A percentile compares a stretch with the other conserved stretches of the same genome.
phyloP scores from a whole-genome alignment of 2,329 filamentous ascomycete genomes.

The Scedosporium minutisporum region DNA sequence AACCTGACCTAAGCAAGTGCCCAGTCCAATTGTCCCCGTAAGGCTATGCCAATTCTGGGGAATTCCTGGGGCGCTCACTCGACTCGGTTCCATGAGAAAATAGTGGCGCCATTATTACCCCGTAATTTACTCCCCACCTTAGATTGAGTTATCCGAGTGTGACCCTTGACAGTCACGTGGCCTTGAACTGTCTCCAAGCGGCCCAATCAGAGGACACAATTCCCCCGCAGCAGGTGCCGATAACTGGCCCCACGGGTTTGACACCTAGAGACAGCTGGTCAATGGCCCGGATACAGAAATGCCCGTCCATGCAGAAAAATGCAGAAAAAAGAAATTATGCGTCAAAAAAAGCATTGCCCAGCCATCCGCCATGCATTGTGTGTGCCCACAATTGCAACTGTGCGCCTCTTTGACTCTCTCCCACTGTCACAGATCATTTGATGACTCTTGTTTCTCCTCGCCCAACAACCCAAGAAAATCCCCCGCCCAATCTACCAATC shows the following conservation, averaged over 20 bases:
- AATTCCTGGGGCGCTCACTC: neutral
- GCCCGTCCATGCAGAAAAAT: too few relatives aligned
- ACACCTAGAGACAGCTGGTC: neutral
- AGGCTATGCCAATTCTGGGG: neutral
- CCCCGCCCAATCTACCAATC: neutral
- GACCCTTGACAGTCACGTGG: neutral
- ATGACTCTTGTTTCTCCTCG: neutral
- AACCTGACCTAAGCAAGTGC: neutral
- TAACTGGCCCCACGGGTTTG: neutral
- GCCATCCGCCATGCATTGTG: neutral
- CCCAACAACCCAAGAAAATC: neutral
- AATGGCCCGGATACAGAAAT: neutral
- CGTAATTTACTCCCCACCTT: neutral
- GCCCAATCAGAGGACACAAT: neutral
- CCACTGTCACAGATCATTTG: neutral
- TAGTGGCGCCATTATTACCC: neutral
- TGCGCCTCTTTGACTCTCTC: neutral
- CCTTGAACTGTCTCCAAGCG: neutral
- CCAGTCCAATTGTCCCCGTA: too few relatives aligned
- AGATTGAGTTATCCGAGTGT: neutral
- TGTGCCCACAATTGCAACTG: neutral
- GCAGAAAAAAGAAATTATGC: neutral
- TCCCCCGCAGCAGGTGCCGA: neutral
- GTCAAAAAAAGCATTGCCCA: neutral
- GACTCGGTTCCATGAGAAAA: neutral